These are phyloP conservation scores for Raphanus sativus DNA, from an alignment of 345 rosid genomes.

Conservation along the genomic window DNA sequence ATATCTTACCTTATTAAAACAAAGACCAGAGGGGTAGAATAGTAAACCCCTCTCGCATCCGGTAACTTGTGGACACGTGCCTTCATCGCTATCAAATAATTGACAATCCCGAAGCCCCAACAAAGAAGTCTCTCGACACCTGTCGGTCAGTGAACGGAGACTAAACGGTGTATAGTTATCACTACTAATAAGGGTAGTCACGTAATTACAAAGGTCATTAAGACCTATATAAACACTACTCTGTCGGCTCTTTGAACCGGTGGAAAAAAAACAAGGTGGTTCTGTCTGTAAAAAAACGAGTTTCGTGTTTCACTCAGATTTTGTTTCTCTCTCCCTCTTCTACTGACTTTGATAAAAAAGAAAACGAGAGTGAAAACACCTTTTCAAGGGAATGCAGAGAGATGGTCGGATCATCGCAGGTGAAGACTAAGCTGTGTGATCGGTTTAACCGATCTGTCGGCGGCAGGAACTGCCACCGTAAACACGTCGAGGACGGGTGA, in stretches of 20 bases:
- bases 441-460: slow-evolving; percentile 55
- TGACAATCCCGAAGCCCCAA: slow-evolving; percentile 22
- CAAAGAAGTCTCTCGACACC: background rate
- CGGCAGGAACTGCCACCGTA: slow-evolving; percentile 91
- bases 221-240: slow-evolving; percentile 33
- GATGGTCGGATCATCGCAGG: slow-evolving; percentile 55
- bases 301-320: slow-evolving; percentile 10
- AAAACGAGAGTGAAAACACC: background rate
- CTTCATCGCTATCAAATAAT: background rate
- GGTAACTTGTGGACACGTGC: slow-evolving; percentile 29
- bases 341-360: background rate
- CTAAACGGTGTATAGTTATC: slow-evolving; percentile 21
- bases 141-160: slow-evolving; percentile 26
- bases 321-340: background rate
- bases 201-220: background rate
- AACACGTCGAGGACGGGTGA: slow-evolving; percentile 99
- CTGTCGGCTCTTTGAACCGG: background rate
- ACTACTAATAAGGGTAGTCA: background rate
- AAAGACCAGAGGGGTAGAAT: background rate
- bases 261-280: background rate
- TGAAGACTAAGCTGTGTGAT: slow-evolving; percentile 51
- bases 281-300: background rate
- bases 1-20: background rate
- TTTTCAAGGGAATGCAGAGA: slow-evolving; percentile 71
- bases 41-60: background rate